Evolutionary conservation across 768 basidiomycete species (phyloP).

Genomic region (Tricholoma sp.): DNA sequence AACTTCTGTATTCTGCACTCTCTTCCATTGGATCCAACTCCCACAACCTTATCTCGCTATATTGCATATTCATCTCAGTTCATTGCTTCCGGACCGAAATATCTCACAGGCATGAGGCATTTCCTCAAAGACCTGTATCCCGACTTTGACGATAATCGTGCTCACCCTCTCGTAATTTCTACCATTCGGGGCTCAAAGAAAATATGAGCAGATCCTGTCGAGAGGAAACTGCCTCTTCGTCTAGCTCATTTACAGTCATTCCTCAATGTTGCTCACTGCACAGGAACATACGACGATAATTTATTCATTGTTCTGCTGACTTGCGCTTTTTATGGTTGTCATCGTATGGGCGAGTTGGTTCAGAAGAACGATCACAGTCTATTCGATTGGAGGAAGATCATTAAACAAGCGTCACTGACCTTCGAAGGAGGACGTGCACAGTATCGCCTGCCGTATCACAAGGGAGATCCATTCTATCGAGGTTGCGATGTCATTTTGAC

Average conservation of each 20-base stretch:
- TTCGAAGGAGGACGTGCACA: slow-evolving; percentile 8
- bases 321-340: slow-evolving; percentile 25
- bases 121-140: slow-evolving; percentile 5
- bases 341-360: slow-evolving; percentile 19
- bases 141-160: neutral
- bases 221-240: neutral
- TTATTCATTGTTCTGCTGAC: slow-evolving; percentile 18
- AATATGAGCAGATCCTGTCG: neutral
- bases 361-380: slow-evolving; percentile 8
- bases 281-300: slow-evolving; percentile 14
- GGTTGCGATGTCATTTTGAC: slow-evolving; percentile 19
- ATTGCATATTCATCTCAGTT: slow-evolving; percentile 14
- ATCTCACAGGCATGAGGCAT: slow-evolving; percentile 1
- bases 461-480: slow-evolving; percentile 21
- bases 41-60: slow-evolving; percentile 12
- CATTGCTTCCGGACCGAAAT: slow-evolving; percentile 15
- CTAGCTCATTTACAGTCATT: neutral
- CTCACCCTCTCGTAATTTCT: neutral
- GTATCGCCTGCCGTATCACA: slow-evolving; percentile 26
- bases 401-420: slow-evolving; percentile 16
- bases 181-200: neutral
- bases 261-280: neutral
- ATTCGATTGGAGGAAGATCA: slow-evolving; percentile 21
- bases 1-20: slow-evolving; percentile 11
- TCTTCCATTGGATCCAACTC: slow-evolving; percentile 16